Evolutionary conservation across 495 filamentous ascomycete species (phyloP).

Genomic region (Aspergillus sparsus): DNA sequence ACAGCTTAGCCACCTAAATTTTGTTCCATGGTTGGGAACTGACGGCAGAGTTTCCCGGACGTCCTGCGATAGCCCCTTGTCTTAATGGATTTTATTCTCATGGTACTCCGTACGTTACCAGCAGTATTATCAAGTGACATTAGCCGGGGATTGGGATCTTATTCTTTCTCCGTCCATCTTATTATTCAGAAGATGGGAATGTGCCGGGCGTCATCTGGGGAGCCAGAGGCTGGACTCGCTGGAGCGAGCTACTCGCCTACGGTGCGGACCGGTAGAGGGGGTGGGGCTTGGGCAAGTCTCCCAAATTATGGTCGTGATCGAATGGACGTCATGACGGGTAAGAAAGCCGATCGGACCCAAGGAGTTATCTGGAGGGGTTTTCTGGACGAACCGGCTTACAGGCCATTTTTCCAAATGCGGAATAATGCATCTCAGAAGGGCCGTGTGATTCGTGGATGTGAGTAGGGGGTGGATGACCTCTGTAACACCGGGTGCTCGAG

Average conservation of each 20-base stretch:
- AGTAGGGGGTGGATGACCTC: not conserved
- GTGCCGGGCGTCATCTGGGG: not conserved
- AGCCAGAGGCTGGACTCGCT: slow-evolving; percentile 5
- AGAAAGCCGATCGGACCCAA: not conserved
- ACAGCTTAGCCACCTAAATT: no score
- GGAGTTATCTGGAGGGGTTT: not conserved
- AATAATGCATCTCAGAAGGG: not conserved
- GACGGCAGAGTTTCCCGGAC: no score
- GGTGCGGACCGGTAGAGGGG: slow-evolving; percentile 24
- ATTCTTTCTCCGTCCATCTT: not conserved
- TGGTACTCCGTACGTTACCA: no score
- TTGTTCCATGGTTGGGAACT: no score
- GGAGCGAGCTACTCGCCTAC: slow-evolving; percentile 15
- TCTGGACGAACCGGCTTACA: not conserved
- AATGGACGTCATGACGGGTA: not conserved
- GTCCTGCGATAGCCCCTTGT: no score
- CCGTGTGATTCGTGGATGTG: slow-evolving; percentile 1
- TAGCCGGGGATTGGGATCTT: not conserved
- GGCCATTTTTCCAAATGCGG: not conserved
- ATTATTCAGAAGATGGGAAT: not conserved
- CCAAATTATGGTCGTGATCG: not conserved
- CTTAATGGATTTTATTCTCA: no score
- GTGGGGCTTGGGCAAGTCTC: slow-evolving; percentile 6
- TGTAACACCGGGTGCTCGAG: not conserved
- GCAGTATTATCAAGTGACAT: no score